Conservation (phyloP, 148 eudicot genomes). For the Fagopyrum tataricum region DNA sequence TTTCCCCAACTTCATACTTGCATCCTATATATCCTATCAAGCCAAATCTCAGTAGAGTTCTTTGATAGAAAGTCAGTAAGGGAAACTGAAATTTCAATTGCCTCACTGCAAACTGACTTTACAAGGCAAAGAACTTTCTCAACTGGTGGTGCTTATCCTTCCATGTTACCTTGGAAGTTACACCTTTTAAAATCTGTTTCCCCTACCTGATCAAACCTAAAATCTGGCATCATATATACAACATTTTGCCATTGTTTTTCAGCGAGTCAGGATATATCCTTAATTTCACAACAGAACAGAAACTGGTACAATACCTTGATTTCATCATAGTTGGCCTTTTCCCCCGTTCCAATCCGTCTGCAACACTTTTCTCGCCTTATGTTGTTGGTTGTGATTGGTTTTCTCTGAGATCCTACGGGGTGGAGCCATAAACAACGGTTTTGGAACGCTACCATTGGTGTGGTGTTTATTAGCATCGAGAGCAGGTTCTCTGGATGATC, state of each 20-base stretch:
- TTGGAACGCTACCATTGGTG: constrained; percentile 28
- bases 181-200: neutral
- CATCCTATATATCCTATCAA: neutral
- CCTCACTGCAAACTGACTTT: constrained; percentile 23
- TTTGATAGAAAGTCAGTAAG: neutral
- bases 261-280: constrained; percentile 11
- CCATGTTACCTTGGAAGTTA: neutral
- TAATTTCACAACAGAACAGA: constrained; percentile 16
- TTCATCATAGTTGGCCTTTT: constrained; percentile 26
- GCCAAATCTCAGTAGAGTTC: neutral
- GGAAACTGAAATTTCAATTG: constrained; percentile 16
- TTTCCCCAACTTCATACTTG: no score
- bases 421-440: constrained; percentile 34
- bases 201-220: neutral
- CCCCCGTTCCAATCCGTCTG: constrained; percentile 41
- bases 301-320: constrained; percentile 3
- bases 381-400: constrained; percentile 29
- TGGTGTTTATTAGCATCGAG: constrained; percentile 24
- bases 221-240: constrained; percentile 30
- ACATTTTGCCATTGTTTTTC: constrained; percentile 15
- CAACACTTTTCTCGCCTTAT: constrained; percentile 40
- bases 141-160: constrained; percentile 14
- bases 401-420: constrained; percentile 40
- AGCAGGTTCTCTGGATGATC: constrained; percentile 32
- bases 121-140: constrained; percentile 39